Evolutionary conservation across 495 filamentous ascomycete genomes (phyloP), one percentile per base, ranked within the genome.

Genomic region (Aspergillus cristatus): DNA sequence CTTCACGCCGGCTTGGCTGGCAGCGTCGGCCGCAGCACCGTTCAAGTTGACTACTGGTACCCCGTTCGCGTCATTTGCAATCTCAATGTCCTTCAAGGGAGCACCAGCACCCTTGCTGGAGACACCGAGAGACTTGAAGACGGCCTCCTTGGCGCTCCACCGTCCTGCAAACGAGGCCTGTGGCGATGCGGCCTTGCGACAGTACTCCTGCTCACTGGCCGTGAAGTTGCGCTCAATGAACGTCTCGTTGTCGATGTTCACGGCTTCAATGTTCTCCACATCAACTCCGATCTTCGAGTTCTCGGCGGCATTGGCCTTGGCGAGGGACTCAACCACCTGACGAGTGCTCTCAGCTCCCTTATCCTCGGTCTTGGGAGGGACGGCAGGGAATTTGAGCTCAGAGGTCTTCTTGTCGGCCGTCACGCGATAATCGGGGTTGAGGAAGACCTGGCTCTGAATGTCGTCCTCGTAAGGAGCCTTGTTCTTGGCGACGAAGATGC

Each of bases 201-300:
- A 97, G 63, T 96, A 94, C 35, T 74, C 72, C 48, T 84, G 78
- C 65, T 99, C 91, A 15, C 59, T 63, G 13, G 68, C 55, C 2
- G 89, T 96, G 65, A 97, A 99, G 63, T 99, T 99, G 34, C 91
- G 81, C 49, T 93, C 81, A 29, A 99, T 60, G 55, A 99, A 99
- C 4, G 83, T 95, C 18, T 90, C 82, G 46, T 96, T 99, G 31
- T 84, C 77, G 40, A 91, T 81, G 57, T 94, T 88, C 64, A 99
- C 76, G 14, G 86, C 76, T 2, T 76, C 68, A 13, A 97, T 76
- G 37, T 78, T 75, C 62, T 96, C 91, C 26, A 97, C 83, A 42
- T 99, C 91, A 14, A 97, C 84, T 29, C 91, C 91, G 15, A 96
- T 73, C 53, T 87, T 87, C 37, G 83, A 87, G 55, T 86, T 85